Evolutionary conservation across 495 filamentous ascomycete genomes (phyloP), one percentile per base, ranked within the genome.

Genomic region (Xylaria castorea): DNA sequence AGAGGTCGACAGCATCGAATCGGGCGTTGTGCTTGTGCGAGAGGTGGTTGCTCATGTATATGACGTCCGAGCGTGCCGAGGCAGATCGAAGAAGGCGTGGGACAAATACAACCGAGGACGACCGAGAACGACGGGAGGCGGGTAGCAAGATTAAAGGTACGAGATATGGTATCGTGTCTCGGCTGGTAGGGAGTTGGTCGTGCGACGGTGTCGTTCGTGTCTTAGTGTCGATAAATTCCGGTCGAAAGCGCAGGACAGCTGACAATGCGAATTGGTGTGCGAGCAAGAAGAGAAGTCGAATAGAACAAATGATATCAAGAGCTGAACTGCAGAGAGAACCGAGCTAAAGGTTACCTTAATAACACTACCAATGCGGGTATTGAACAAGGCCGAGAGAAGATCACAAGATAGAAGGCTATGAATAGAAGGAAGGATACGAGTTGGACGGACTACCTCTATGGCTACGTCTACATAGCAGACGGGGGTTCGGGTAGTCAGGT

Each of bases 381-480:
- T 62, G 32, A 11, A 40, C 38, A 16, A 16, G 11, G 12, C 12
- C 16, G 22, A 27, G 34, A 27, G 6, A 30, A 38, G 7, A 34
- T 20, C 18, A 38, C 11, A 66, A 38, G 8, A 51, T 34, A 34
- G 2, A 30, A 66, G 25, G 27, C 38, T n/a, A 30, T 14, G 38
- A n/a, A n/a, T 27, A n/a, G 18, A 70, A 38, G 44, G 44, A 60
- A 34, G 32, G 25, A 51, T 61, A 53, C 68, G 53, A 70, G 44
- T 63, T 70, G 68, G 68, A 62, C 68, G 27, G 53, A 36, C 50
- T 46, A 50, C 46, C 68, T 53, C 64, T 66, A 32, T 25, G 12
- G 3, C 12, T 57, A 55, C 25, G 27, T 30, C 51, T 57, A 57
- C 51, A 57, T 30, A 30, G 51, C 51, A 57, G 25, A 57, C 51